Evolutionary conservation across 192 early-diverging fungal species (phyloP).

Genomic region (Dimargaris cristalligena): DNA sequence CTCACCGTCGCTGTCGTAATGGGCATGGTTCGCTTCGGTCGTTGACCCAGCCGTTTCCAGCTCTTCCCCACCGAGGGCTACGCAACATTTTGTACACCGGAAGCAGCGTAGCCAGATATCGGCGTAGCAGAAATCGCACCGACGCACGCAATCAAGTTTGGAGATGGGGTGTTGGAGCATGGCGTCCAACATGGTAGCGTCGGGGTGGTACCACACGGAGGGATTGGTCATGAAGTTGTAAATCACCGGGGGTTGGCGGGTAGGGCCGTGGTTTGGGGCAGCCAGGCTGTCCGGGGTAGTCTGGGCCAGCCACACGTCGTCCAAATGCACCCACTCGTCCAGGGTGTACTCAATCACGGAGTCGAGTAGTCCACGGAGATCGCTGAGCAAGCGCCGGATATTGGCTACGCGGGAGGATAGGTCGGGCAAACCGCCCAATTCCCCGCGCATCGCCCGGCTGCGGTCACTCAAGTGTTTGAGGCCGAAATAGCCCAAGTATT

Average conservation of each 20-base stretch:
- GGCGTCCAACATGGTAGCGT: neutral
- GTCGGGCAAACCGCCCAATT: too few species aligned
- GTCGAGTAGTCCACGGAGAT: neutral
- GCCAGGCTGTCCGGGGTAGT: neutral
- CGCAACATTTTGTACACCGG: neutral
- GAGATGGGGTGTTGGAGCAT: neutral
- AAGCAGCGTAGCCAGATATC: constrained; percentile 1
- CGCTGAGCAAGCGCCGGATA: too few species aligned
- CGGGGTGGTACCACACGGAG: neutral
- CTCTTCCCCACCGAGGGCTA: too few species aligned
- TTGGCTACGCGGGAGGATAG: too few species aligned
- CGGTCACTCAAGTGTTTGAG: neutral
- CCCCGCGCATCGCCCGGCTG: neutral
- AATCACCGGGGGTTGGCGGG: neutral
- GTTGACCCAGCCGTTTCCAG: too few species aligned
- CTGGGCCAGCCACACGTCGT: neutral
- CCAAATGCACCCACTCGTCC: constrained; percentile 1
- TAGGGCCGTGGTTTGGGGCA: neutral
- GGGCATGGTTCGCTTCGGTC: too few species aligned
- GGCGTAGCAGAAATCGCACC: constrained; percentile 1
- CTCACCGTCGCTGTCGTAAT: too few species aligned
- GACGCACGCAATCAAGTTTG: neutral
- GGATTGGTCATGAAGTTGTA: neutral
- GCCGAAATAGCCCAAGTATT: neutral
- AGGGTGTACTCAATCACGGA: neutral